Conservation (phyloP, 2,329 filamentous ascomycete genomes). For the Metarhizium robertsii region DNA sequence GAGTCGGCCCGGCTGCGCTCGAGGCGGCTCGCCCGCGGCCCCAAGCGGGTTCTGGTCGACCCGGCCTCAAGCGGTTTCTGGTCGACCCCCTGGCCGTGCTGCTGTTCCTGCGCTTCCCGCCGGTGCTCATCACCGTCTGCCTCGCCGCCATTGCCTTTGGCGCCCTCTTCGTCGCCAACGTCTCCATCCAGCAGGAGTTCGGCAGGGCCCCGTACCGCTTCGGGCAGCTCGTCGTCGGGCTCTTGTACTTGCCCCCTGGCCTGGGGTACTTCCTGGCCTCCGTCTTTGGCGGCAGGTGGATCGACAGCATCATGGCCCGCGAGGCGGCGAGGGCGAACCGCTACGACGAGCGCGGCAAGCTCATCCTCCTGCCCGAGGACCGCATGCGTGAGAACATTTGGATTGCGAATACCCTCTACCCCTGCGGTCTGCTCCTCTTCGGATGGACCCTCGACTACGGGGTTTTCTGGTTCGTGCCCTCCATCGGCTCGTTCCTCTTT, state of each 20-base stretch:
- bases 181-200: conserved; percentile 66
- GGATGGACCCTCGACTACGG: conserved; percentile 65
- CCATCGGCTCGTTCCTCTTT: conserved; percentile 63
- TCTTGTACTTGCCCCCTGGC: conserved; percentile 69
- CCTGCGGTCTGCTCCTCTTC: conserved; percentile 62
- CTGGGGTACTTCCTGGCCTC: conserved; percentile 64
- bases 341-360: conserved; percentile 55
- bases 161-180: conserved; percentile 67
- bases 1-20: conserved; percentile 52
- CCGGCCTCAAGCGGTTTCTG: conserved; percentile 57
- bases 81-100: conserved; percentile 66
- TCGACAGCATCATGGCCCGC: conserved; percentile 70
- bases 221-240: conserved; percentile 57
- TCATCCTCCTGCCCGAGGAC: conserved; percentile 68
- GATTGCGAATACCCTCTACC: conserved; percentile 63
- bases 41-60: conserved; percentile 59
- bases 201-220: conserved; percentile 58
- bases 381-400: conserved; percentile 76
- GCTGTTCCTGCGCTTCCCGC: conserved; percentile 62
- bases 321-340: conserved; percentile 62
- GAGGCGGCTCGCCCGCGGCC: conserved; percentile 38
- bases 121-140: conserved; percentile 64
- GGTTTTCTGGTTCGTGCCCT: conserved; percentile 53
- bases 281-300: conserved; percentile 65
- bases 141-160: conserved; percentile 69